Evolutionary conservation across 768 basidiomycete genomes (phyloP), one percentile per base, ranked within the genome.

Genomic region (Multifurca ochricompacta): DNA sequence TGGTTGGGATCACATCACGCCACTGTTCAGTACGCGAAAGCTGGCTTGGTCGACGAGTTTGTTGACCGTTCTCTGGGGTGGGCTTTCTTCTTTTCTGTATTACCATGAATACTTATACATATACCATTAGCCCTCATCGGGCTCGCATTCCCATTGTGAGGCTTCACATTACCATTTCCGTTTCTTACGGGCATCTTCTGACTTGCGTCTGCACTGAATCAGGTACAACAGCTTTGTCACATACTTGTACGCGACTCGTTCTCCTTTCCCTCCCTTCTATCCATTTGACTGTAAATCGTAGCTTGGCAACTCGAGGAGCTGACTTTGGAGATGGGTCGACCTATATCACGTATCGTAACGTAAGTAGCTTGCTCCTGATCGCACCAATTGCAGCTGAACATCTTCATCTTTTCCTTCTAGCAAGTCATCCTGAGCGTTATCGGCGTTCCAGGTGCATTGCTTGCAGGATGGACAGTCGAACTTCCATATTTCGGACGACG

Each of bases 301-400:
- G 83, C 64, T 76, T 87, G 28, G 68, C 76, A 18, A 82, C 71
- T n/a, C 74, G 83, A 40, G 87, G 86, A 7, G 79, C 82, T 0
- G 67, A 79, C 47, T 85, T 86, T 48, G 85, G 85, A 2, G 85
- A 87, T 54, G 76, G 80, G 0, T 84, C 82, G 4, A 66, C 80
- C 3, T 79, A 85, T 60, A 83, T 81, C 60, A 85, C 85, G 0
- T 89, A 89, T 60, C 79, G 86, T 18, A 88, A 88, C 54, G 82
- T 82, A 60, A 7, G 74, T 51, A 6, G 23, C 18, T 5, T 14
- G 31, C 30, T 10, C 18, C 27, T 53, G 2, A 35, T 39, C 11
- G 23, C 30, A 9, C 27, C 30, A 14, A 3, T 34, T 31, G 4
- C 37, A 3, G 19, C 18, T 25, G 4, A 30, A 11, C 23, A 18